Evolutionary conservation across 352 stramenopile species (phyloP).

Genomic region (Aphanomyces astaci): DNA sequence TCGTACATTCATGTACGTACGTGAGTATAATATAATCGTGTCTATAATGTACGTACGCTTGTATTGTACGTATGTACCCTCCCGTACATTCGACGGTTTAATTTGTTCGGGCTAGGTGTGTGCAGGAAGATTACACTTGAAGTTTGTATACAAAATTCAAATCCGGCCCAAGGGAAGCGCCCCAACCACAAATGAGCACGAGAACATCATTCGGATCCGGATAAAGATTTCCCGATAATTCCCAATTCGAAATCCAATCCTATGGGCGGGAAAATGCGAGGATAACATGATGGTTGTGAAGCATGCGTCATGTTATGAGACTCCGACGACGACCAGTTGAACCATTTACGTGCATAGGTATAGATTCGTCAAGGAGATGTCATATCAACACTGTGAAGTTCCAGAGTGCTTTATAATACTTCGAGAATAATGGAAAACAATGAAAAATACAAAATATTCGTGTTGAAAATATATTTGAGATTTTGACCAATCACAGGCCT

Average conservation of each 20-base stretch:
- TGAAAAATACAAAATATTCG: no score
- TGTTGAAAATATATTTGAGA: not conserved
- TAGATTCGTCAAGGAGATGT: no score
- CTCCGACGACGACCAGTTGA: no score
- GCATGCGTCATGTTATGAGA: no score
- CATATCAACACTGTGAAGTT: no score
- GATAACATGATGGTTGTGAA: not conserved
- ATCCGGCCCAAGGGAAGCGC: not conserved
- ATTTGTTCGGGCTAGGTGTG: slow-evolving; percentile 2
- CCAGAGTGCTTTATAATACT: no score
- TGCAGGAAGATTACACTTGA: slow-evolving; percentile 11
- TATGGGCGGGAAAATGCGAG: not conserved
- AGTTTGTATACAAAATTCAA: slow-evolving; percentile 21
- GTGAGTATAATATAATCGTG: not conserved
- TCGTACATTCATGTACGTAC: slow-evolving; percentile 9
- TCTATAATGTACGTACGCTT: not conserved
- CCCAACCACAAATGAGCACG: not conserved
- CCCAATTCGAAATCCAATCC: not conserved
- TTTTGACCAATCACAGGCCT: not conserved
- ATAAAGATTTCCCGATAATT: not conserved
- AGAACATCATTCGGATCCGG: not conserved
- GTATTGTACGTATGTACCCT: not conserved
- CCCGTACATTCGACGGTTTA: slow-evolving; percentile 2
- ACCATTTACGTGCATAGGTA: no score
- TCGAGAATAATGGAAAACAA: no score